Evolutionary conservation across 108 stramenopile genomes (phyloP).

Genomic region (Nannochloropsis granulata): DNA sequence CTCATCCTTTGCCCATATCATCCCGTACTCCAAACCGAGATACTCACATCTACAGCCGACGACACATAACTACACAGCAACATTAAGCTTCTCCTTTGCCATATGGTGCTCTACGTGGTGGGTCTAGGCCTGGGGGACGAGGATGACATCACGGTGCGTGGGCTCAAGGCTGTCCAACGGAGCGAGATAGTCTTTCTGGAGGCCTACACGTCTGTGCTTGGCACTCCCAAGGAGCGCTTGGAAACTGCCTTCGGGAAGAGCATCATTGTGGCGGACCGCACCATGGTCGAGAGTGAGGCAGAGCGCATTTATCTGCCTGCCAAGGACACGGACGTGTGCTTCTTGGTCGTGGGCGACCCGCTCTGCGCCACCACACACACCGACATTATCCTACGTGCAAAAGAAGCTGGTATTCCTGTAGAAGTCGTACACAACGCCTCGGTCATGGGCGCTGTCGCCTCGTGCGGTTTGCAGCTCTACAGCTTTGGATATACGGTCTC

Average conservation of each 20-base stretch:
- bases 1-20: no score
- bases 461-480: slow-evolving; percentile 92
- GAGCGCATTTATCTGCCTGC: slow-evolving; percentile 72
- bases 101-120: slow-evolving; percentile 89
- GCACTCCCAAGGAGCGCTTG: slow-evolving; percentile 48
- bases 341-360: slow-evolving; percentile 96
- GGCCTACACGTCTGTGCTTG: slow-evolving; percentile 88
- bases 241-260: slow-evolving; percentile 75
- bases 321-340: slow-evolving; percentile 60
- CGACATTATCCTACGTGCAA: slow-evolving; percentile 69
- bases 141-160: slow-evolving; percentile 93
- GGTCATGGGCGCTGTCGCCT: slow-evolving; percentile 93
- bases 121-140: slow-evolving; percentile 94
- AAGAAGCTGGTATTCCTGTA: slow-evolving; percentile 42
- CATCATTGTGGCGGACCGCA: slow-evolving; percentile 75
- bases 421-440: slow-evolving; percentile 95
- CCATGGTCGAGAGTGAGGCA: slow-evolving; percentile 67
- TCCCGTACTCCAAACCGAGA: no score
- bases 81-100: neutral
- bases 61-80: no score
- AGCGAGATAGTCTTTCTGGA: slow-evolving; percentile 75
- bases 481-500: slow-evolving; percentile 95
- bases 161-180: slow-evolving; percentile 75
- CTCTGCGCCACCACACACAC: slow-evolving; percentile 95
- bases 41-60: no score